Conservation (phyloP, 805 yeast genomes). For the Saccharomycopsis sp. region DNA sequence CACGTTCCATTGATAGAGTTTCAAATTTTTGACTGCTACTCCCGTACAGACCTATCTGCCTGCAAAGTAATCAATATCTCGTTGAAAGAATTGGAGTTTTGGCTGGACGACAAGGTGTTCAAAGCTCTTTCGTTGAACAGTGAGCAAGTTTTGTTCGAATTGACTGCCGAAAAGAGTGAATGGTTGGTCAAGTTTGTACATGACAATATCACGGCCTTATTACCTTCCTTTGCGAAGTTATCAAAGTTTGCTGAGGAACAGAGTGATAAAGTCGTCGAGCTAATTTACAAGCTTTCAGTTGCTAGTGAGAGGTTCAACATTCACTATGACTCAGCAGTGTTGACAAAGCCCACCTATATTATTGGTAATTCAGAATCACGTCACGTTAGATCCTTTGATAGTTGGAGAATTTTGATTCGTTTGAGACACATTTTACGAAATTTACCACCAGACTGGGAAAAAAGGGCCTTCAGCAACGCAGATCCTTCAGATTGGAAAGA, state of each 20-base stretch:
- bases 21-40: not conserved
- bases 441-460: constrained; percentile 49
- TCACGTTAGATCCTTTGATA: constrained; percentile 71
- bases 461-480: constrained; percentile 8
- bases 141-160: constrained; percentile 26
- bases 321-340: constrained; percentile 78
- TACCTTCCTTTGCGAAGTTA: constrained; percentile 27
- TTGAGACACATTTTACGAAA: constrained; percentile 61
- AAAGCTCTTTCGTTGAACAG: constrained; percentile 26
- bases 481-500: constrained; percentile 26
- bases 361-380: constrained; percentile 52
- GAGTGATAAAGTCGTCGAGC: constrained; percentile 25
- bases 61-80: not conserved
- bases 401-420: constrained; percentile 82
- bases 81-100: constrained; percentile 23
- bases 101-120: constrained; percentile 23
- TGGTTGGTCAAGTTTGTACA: constrained; percentile 27
- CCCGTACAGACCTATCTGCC: not conserved
- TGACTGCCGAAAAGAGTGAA: constrained; percentile 29
- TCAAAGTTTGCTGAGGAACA: constrained; percentile 25
- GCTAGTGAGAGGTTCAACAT: constrained; percentile 46
- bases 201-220: not conserved
- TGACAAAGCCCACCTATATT: constrained; percentile 81
- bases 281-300: constrained; percentile 35
- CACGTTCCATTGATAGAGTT: not conserved